Evolutionary conservation across 768 basidiomycete genomes (phyloP).

Genomic region (Lactarius akahatsu): DNA sequence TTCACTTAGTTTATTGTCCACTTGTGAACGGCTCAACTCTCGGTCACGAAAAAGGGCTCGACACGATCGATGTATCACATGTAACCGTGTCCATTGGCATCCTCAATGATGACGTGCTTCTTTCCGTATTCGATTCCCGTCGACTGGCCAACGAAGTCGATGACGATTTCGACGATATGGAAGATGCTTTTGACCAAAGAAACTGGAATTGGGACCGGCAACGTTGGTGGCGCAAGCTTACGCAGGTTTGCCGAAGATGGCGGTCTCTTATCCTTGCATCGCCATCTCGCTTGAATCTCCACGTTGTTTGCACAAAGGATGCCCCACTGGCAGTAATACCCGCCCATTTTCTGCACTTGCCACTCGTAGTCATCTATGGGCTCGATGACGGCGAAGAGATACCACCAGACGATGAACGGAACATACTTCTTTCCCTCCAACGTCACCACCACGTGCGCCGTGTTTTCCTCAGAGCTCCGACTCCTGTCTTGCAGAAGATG

Average conservation of each 20-base stretch:
- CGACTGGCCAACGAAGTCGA: background rate
- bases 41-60: background rate
- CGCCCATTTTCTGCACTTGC: background rate
- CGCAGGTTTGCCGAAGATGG: slow-evolving; percentile 1
- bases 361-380: background rate
- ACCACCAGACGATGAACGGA: background rate
- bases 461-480: background rate
- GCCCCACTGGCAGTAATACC: background rate
- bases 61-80: background rate
- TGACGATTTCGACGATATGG: background rate
- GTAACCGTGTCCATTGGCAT: background rate
- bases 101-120: background rate
- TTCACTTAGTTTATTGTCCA: background rate
- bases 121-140: background rate
- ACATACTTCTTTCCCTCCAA: background rate
- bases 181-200: background rate
- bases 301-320: background rate
- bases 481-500: background rate
- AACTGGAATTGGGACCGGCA: background rate
- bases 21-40: background rate
- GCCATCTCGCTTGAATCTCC: background rate
- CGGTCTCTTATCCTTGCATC: background rate
- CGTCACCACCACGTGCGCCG: background rate
- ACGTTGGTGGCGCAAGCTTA: background rate
- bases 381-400: background rate